Evolutionary conservation across 208 protist species (phyloP).

Genomic region (Crithidia sp.): DNA sequence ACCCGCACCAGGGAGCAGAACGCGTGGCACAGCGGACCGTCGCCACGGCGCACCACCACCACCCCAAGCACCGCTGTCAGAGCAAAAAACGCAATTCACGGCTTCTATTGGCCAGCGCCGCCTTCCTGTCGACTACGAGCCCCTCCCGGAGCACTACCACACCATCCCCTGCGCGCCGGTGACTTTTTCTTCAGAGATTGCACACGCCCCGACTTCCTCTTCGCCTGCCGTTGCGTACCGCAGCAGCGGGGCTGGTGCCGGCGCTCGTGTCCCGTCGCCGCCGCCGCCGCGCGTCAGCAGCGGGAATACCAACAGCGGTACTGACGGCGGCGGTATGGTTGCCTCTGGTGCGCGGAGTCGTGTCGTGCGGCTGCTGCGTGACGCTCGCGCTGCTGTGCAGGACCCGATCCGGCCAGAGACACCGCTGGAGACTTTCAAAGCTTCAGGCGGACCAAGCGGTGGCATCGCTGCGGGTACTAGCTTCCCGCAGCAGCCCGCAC

Average conservation of each 20-base stretch:
- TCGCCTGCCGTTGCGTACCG: background rate
- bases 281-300: background rate
- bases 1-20: background rate
- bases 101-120: background rate
- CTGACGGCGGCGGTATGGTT: background rate
- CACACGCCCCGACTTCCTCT: background rate
- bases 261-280: constrained; percentile 16
- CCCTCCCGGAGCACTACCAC: constrained; percentile 24
- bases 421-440: constrained; percentile 26
- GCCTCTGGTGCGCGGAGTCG: constrained; percentile 43
- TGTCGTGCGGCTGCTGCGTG: constrained; percentile 57
- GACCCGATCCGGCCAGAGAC: constrained; percentile 62
- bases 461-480: background rate
- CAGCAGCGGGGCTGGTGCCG: background rate
- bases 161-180: constrained; percentile 2
- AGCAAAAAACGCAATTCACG: background rate
- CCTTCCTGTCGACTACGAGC: constrained; percentile 16
- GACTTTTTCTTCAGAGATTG: constrained; percentile 1
- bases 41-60: background rate
- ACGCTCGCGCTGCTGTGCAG: constrained; percentile 62
- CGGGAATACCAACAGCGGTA: background rate
- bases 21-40: constrained; percentile 11
- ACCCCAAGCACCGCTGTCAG: background rate
- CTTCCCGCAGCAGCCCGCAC: constrained; percentile 6
- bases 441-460: background rate